Percentiles rank a stretch among this genome's conserved stretches.
Evolutionary conservation across 805 yeast species (phyloP).

Genomic region (Kodamaea leandrae): DNA sequence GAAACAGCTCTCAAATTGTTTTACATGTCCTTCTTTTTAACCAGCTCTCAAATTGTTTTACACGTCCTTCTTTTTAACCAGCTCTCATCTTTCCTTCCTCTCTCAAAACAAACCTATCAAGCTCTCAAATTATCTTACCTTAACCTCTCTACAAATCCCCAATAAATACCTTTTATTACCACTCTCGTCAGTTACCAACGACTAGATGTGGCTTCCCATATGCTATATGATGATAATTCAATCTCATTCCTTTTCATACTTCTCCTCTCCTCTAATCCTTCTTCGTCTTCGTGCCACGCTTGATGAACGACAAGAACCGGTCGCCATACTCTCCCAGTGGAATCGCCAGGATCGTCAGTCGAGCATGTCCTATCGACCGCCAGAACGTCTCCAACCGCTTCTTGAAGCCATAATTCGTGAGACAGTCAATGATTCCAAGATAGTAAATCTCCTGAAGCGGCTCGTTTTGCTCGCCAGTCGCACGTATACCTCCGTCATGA

Average conservation of each 20-base stretch:
- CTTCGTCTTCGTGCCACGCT: conserved; percentile 21
- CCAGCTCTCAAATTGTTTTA: neutral
- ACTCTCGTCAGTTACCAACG: conserved; percentile 2
- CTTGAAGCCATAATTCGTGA: conserved; percentile 72
- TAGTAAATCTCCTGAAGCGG: conserved; percentile 74
- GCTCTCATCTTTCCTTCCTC: no score
- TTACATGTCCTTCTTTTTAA: no score
- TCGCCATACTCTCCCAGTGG: conserved; percentile 91
- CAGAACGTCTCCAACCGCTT: conserved; percentile 84
- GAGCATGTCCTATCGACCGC: conserved; percentile 67
- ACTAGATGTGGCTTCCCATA: neutral
- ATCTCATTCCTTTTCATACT: neutral
- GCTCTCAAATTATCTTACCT: no score
- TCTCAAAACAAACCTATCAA: no score
- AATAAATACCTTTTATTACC: conserved; percentile 1
- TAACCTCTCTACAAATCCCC: no score
- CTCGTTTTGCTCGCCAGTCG: conserved; percentile 61
- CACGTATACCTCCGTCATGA: conserved; percentile 81
- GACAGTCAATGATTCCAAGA: conserved; percentile 90
- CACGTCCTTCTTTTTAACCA: neutral
- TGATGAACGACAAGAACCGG: conserved; percentile 73
- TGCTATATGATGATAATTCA: neutral
- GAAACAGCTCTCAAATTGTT: no score
- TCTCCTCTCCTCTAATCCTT: neutral
- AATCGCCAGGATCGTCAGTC: conserved; percentile 76